A percentile compares a stretch with the other conserved stretches of the same genome.
These are phyloP conservation scores for Stipa capillata DNA, from an alignment of 176 grass and related monocot species.

Conservation along the genomic window DNA sequence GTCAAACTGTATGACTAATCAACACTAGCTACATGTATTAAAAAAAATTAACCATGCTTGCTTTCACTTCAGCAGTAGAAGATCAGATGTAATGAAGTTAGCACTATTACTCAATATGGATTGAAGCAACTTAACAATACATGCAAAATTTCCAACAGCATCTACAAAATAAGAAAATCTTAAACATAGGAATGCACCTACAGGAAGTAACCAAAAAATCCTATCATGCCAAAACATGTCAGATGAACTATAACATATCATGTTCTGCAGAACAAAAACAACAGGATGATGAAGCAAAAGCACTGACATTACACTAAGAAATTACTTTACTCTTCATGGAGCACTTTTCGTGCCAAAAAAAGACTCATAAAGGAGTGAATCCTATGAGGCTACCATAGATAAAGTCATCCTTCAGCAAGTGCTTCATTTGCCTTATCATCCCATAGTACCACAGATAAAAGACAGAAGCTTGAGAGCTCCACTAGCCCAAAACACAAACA, in stretches of 20 bases:
- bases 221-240: background rate
- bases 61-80: background rate
- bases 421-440: background rate
- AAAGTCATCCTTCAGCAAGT: background rate
- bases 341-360: background rate
- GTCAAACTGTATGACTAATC: background rate
- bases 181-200: background rate
- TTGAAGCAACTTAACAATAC: background rate
- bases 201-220: background rate
- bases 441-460: background rate
- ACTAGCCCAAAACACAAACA: background rate
- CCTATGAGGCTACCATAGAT: background rate
- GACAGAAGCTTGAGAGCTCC: background rate
- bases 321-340: background rate
- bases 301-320: background rate
- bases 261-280: background rate
- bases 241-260: background rate
- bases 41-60: background rate
- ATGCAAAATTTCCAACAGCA: background rate
- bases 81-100: background rate
- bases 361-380: background rate
- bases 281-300: background rate
- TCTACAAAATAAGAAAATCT: background rate
- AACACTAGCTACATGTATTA: background rate
- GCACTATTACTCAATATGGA: background rate